Percentiles rank a stretch among this genome's conserved stretches.
These are phyloP conservation scores for Leishmania major DNA, from an alignment of 208 protist species.

Conservation along the genomic window DNA sequence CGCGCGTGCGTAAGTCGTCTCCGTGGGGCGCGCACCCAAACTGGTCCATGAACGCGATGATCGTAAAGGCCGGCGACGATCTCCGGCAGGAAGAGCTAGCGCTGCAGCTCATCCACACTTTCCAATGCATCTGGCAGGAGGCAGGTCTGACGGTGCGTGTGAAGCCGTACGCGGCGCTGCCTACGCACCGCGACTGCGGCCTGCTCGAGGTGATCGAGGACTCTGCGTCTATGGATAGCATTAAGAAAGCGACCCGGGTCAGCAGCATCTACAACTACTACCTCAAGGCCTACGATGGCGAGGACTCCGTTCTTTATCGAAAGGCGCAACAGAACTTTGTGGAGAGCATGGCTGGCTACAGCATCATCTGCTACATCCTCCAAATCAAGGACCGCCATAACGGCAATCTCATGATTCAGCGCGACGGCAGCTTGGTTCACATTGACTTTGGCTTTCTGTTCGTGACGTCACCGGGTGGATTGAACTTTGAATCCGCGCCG, in stretches of 20 bases:
- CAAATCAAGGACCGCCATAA: constrained; percentile 97
- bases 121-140: constrained; percentile 87
- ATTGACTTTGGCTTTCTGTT: constrained; percentile 99
- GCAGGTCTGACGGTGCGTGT: constrained; percentile 80
- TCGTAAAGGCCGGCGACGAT: constrained; percentile 94
- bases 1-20: constrained; percentile 63
- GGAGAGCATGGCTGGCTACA: constrained; percentile 95
- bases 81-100: constrained; percentile 94
- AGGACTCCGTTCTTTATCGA: constrained; percentile 54
- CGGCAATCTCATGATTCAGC: constrained; percentile 94
- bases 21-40: constrained; percentile 83
- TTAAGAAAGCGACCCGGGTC: constrained; percentile 86
- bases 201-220: constrained; percentile 91
- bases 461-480: constrained; percentile 93
- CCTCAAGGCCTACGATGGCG: constrained; percentile 67
- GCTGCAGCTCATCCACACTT: constrained; percentile 88
- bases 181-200: constrained; percentile 78
- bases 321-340: constrained; percentile 92
- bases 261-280: constrained; percentile 83
- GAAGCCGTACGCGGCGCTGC: constrained; percentile 81
- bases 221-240: constrained; percentile 87
- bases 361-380: constrained; percentile 94
- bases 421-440: constrained; percentile 93
- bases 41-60: constrained; percentile 84
- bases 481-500: constrained; percentile 94